phyloP scores from a whole-genome alignment of 345 rosid genomes.

The Eucalyptus globulus region DNA sequence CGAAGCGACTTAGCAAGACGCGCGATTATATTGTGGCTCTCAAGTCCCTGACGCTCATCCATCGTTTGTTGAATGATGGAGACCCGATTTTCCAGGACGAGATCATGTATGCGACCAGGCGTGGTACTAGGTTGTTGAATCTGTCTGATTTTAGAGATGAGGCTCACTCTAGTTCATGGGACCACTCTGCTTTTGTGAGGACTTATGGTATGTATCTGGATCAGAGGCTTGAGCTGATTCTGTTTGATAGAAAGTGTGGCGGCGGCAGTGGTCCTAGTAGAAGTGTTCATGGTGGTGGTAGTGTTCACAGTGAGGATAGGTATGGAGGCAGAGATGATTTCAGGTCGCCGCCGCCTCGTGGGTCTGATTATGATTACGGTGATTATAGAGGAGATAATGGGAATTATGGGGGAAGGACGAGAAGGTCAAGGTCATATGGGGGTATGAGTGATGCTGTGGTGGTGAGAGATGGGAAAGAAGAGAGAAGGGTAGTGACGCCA shows the following conservation, averaged over 20 bases:
- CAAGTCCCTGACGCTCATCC: constrained; percentile 62
- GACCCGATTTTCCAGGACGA: constrained; percentile 63
- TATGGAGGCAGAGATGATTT: constrained; percentile 33
- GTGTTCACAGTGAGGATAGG: constrained; percentile 28
- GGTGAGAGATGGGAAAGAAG: constrained; percentile 65
- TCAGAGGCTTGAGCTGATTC: constrained; percentile 49
- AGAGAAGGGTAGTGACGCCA: constrained; percentile 34
- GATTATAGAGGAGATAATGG: constrained; percentile 16
- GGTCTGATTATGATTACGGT: constrained; percentile 15
- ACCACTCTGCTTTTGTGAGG: constrained; percentile 73
- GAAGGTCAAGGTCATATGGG: constrained; percentile 66
- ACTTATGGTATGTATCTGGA: constrained; percentile 70
- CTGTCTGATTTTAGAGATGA: constrained; percentile 82
- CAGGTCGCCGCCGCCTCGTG: constrained; percentile 59
- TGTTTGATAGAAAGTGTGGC: constrained; percentile 48
- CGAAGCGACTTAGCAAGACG: constrained; percentile 69
- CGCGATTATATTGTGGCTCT: constrained; percentile 94
- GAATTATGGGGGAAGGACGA: constrained; percentile 18
- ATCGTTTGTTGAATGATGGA: constrained; percentile 60
- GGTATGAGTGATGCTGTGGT: constrained; percentile 45
- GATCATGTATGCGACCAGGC: constrained; percentile 54
- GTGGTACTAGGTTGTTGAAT: constrained; percentile 68
- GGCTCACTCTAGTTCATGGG: constrained; percentile 96
- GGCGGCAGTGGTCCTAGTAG: constrained; percentile 5
- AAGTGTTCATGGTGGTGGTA: constrained; percentile 8